Percentiles rank a stretch among this genome's conserved stretches.
phyloP scores from a whole-genome alignment of 306 rosid species.

The Hippophae gyantsensis region DNA sequence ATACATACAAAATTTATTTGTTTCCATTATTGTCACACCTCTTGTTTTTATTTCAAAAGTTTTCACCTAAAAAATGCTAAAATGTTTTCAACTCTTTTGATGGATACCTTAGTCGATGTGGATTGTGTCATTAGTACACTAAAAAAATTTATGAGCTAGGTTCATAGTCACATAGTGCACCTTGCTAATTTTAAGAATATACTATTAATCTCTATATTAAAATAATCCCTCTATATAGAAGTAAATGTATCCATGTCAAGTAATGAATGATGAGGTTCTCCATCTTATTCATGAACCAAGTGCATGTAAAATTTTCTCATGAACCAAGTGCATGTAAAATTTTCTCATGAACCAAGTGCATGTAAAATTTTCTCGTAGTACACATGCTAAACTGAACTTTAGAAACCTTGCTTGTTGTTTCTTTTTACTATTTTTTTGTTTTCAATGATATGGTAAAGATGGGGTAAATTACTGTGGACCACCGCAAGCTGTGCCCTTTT shows the following conservation, averaged over 20 bases:
- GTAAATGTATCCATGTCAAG: too few species aligned
- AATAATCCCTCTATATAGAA: too few species aligned
- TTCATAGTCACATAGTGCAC: too few species aligned
- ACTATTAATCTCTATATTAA: too few species aligned
- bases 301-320: too few species aligned
- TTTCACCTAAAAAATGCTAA: not conserved
- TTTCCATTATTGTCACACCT: not conserved
- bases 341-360: too few species aligned
- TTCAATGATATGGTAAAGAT: not conserved
- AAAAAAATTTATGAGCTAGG: too few species aligned
- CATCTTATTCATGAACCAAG: too few species aligned
- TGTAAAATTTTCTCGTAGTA: too few species aligned
- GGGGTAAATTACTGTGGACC: not conserved
- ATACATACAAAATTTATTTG: constrained; percentile 11
- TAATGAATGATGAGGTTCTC: too few species aligned
- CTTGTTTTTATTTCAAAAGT: constrained; percentile 7
- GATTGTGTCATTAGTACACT: constrained; percentile 3
- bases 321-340: too few species aligned
- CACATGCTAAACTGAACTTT: too few species aligned
- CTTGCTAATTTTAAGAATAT: not conserved
- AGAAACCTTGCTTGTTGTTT: not conserved
- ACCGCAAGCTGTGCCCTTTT: not conserved
- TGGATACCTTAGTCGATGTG: not conserved
- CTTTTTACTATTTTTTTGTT: not conserved
- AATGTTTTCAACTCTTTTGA: not conserved